Evolutionary conservation across 495 filamentous ascomycete species (phyloP), one percentile per base, ranked within the genome.

Genomic region (Aspergillus asperescens): DNA sequence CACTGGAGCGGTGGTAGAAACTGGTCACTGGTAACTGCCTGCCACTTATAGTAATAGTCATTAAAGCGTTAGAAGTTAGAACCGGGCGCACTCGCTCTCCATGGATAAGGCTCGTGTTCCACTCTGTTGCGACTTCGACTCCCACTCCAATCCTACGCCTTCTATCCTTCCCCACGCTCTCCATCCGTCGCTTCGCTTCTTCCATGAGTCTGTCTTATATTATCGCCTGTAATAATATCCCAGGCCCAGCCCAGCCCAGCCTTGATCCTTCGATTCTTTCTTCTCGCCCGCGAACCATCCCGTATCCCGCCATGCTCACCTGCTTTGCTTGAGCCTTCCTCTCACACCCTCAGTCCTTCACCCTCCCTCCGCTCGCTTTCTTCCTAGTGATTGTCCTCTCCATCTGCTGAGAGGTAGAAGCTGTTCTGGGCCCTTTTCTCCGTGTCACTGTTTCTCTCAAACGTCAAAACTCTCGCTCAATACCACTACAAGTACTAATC

Each of bases 81-180:
- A 12, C 38, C 38, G 38, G 40, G 40, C 22, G 40, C 5, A 29
- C 35, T 18, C 13, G 13, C 40, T 46, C 42, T 42, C 39, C 13
- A 34, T 34, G 34, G 48, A n/a, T 39, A 31, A 10, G 35, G 32
- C 48, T 50, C 32, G 51, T 54, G 43, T 54, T 48, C 41, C 43
- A 43, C 39, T 43, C 48, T 16, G 27, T n/a, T 42, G 23, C 39
- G 23, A 25, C 37, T 41, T 48, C 27, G 19, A 20, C 38, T 42
- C 22, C 3, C 28, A 25, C 22, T 52, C n/a, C n/a, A n/a, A 25
- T 50, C 23, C 15, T 32, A 43, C 24, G 28, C 4, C 29, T 23
- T 43, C 31, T 22, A 27, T 47, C 46, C 41, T 29, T 49, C 43
- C 42, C 25, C 27, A 25, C n/a, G 4, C 12, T 28, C n/a, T 29